Evolutionary conservation across 2,329 filamentous ascomycete genomes (phyloP).

Genomic region (Spiromastix sp.): DNA sequence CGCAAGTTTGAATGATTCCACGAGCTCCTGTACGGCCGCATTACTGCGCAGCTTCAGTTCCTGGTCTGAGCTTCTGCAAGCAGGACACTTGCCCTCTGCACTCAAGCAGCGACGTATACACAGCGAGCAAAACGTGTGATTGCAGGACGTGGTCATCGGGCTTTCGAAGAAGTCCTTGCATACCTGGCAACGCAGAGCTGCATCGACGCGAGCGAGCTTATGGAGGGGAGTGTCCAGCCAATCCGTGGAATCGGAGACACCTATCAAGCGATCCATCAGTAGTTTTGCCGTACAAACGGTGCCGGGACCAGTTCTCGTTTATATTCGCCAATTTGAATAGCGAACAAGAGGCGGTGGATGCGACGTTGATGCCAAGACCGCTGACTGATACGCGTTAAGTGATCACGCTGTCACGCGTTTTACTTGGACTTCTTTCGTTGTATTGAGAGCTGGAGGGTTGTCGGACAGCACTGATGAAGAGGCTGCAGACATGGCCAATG

Average conservation of each 20-base stretch:
- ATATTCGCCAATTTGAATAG: no score
- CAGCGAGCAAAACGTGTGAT: conserved; percentile 91
- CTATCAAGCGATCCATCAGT: conserved; percentile 27
- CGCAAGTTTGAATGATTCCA: conserved; percentile 63
- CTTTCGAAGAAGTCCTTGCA: conserved; percentile 97
- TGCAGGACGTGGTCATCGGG: conserved; percentile 89
- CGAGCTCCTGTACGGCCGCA: conserved; percentile 72
- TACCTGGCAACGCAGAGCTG: conserved; percentile 83
- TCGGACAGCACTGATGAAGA: no score
- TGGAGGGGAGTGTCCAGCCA: conserved; percentile 39
- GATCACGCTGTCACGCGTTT: conserved; percentile 11
- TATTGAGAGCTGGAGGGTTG: no score
- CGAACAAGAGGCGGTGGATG: not conserved
- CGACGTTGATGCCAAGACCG: conserved; percentile 24
- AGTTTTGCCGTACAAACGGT: not conserved
- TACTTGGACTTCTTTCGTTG: no score
- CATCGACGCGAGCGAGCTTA: conserved; percentile 51
- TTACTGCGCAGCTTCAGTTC: conserved; percentile 78
- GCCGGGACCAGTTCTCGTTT: no score
- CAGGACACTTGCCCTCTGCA: conserved; percentile 75
- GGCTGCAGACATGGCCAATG: conserved; percentile 35
- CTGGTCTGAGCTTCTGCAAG: conserved; percentile 70
- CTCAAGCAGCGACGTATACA: conserved; percentile 84
- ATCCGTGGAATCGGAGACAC: conserved; percentile 36
- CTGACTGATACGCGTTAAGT: conserved; percentile 36